Evolutionary conservation across 1,139 yeast genomes (phyloP).

Genomic region (Zygoascus hellenicus): DNA sequence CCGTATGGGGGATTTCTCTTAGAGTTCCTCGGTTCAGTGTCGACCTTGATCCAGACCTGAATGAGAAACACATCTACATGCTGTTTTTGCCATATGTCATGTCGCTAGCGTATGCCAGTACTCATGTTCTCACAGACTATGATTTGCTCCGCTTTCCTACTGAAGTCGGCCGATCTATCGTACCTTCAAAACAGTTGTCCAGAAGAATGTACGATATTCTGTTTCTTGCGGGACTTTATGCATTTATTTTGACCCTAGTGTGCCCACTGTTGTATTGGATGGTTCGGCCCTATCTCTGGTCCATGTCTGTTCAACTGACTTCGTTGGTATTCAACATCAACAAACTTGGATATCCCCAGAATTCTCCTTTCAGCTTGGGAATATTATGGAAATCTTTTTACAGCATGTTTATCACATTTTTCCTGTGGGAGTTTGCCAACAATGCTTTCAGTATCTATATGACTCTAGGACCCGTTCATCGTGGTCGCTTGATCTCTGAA

Average conservation of each 20-base stretch:
- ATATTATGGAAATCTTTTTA: constrained; percentile 38
- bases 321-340: constrained; percentile 34
- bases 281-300: constrained; percentile 44
- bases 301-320: constrained; percentile 29
- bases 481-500: constrained; percentile 62
- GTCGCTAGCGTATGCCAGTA: constrained; percentile 40
- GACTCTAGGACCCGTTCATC: constrained; percentile 75
- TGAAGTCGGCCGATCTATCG: constrained; percentile 18
- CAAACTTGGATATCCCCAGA: constrained; percentile 32
- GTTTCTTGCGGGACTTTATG: constrained; percentile 38
- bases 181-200: constrained; percentile 20
- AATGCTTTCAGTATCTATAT: constrained; percentile 66
- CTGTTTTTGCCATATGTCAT: constrained; percentile 35
- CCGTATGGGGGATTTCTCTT: constrained; percentile 8
- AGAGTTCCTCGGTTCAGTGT: constrained; percentile 3
- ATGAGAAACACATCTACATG: constrained; percentile 56
- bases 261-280: constrained; percentile 47
- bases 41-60: constrained; percentile 41
- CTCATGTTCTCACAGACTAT: constrained; percentile 53
- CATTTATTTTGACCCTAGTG: constrained; percentile 30
- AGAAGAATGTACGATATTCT: constrained; percentile 35
- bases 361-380: constrained; percentile 38
- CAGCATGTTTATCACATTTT: constrained; percentile 39
- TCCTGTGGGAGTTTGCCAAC: constrained; percentile 59
- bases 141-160: constrained; percentile 50